These are phyloP conservation scores for Puccinia hordei DNA, from an alignment of 1,284 basidiomycete genomes.

Conservation along the genomic window DNA sequence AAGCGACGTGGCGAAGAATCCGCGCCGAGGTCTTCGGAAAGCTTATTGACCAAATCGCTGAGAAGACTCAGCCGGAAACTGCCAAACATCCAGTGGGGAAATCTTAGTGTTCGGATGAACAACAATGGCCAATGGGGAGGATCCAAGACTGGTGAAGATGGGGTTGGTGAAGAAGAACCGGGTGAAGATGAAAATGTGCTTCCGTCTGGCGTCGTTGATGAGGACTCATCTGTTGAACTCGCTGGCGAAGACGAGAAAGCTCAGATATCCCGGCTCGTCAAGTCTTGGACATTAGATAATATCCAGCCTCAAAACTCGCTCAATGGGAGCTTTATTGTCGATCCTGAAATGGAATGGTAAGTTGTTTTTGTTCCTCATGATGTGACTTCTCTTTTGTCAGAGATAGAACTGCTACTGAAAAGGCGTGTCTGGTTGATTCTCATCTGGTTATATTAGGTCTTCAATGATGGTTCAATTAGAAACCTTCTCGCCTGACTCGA, in stretches of 20 bases:
- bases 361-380: not conserved
- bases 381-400: not conserved
- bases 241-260: not conserved
- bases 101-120: not conserved
- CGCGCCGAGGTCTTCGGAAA: not conserved
- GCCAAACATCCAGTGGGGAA: conserved; percentile 18
- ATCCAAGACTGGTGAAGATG: not conserved
- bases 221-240: not conserved
- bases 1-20: conserved; percentile 14
- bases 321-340: conserved; percentile 15
- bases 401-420: too few relatives aligned
- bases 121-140: not conserved
- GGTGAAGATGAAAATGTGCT: not conserved
- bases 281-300: conserved; percentile 8
- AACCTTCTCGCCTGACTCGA: conserved; percentile 1
- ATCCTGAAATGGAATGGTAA: conserved; percentile 27
- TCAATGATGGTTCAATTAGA: conserved; percentile 24
- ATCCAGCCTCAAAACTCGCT: conserved; percentile 23
- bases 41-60: not conserved
- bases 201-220: conserved; percentile 5
- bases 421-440: too few relatives aligned
- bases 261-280: not conserved
- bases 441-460: not conserved
- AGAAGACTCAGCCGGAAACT: conserved; percentile 13
- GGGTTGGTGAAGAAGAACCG: not conserved